These are phyloP conservation scores for Puya raimondii DNA, from an alignment of 176 grass and related monocot species.

Conservation along the genomic window DNA sequence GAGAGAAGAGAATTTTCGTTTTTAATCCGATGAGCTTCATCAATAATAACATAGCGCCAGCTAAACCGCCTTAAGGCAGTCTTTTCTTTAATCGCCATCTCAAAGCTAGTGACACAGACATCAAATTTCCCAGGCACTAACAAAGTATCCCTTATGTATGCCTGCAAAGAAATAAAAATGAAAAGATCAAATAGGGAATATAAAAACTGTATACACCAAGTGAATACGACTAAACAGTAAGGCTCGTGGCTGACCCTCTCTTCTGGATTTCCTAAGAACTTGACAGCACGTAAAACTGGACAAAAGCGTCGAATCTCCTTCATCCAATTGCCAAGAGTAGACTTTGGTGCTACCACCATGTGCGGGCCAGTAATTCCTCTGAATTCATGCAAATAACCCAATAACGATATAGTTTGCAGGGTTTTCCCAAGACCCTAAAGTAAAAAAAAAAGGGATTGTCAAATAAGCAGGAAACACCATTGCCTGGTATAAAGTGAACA, in stretches of 20 bases:
- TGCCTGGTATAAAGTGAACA: background rate
- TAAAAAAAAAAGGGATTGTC: constrained; percentile 7
- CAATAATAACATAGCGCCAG: constrained; percentile 90
- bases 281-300: constrained; percentile 70
- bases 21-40: constrained; percentile 87
- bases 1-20: constrained; percentile 98
- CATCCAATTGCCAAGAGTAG: constrained; percentile 98
- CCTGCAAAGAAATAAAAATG: constrained; percentile 34
- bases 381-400: constrained; percentile 88
- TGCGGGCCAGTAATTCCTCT: constrained; percentile 94
- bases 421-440: constrained; percentile 95
- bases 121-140: constrained; percentile 86
- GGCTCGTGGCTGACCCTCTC: constrained; percentile 52
- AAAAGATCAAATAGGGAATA: constrained; percentile 2
- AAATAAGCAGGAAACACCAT: background rate
- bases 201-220: background rate
- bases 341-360: constrained; percentile 98
- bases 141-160: constrained; percentile 78
- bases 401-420: constrained; percentile 91
- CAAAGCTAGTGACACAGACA: constrained; percentile 87
- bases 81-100: constrained; percentile 96
- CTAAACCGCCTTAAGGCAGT: constrained; percentile 62
- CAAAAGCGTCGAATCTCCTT: constrained; percentile 94
- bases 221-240: background rate
- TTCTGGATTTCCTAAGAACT: constrained; percentile 93